These are phyloP conservation scores for Maudiozyma barnettii DNA, from an alignment of 805 yeast species.

Conservation along the genomic window DNA sequence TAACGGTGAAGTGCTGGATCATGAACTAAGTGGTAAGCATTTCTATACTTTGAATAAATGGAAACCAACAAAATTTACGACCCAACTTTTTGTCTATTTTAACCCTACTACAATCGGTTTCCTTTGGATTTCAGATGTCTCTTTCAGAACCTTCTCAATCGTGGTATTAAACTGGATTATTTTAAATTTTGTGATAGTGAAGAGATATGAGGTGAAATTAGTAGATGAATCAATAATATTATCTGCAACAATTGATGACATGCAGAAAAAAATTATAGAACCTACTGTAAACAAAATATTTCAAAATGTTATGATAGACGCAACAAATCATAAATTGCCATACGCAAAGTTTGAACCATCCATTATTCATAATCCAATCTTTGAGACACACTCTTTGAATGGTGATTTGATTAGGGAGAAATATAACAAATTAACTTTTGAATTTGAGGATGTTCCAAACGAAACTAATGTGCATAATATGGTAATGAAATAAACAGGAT, in stretches of 20 bases:
- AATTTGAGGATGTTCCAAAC: constrained; percentile 13
- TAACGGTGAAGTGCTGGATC: constrained; percentile 5
- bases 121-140: constrained; percentile 32
- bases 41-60: constrained; percentile 55
- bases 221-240: constrained; percentile 52
- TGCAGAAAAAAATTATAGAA: constrained; percentile 49
- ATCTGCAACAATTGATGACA: constrained; percentile 54
- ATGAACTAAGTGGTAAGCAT: constrained; percentile 21
- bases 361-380: constrained; percentile 28
- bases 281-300: constrained; percentile 44
- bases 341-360: constrained; percentile 27
- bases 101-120: constrained; percentile 48
- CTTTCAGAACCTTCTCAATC: constrained; percentile 31
- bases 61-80: constrained; percentile 54
- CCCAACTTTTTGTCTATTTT: constrained; percentile 42
- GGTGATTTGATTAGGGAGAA: constrained; percentile 27
- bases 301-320: constrained; percentile 55
- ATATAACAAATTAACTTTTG: constrained; percentile 25
- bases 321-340: constrained; percentile 33
- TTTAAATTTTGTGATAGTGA: constrained; percentile 33
- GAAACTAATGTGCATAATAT: constrained; percentile 1
- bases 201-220: constrained; percentile 38
- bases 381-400: constrained; percentile 40
- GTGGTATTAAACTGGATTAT: constrained; percentile 31
- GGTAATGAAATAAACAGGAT: not conserved